These are phyloP conservation scores for Rhizopus microsporus DNA, from an alignment of 371 early-diverging fungal genomes.

Conservation along the genomic window DNA sequence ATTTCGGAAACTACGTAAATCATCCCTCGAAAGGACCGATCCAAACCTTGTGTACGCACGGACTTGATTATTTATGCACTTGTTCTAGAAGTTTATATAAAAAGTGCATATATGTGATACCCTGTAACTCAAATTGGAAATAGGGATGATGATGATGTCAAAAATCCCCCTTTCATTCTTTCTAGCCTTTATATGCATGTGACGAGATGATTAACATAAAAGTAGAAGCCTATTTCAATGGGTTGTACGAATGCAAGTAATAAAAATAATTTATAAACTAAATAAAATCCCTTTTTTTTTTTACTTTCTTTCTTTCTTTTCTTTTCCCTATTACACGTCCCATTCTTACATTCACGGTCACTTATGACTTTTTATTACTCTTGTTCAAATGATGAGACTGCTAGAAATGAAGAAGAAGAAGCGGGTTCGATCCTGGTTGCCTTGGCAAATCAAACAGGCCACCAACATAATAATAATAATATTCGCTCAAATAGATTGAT, in stretches of 20 bases:
- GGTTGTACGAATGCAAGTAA: too few species aligned
- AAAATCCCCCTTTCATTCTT: too few species aligned
- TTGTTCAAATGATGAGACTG: slow-evolving; percentile 1
- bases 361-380: slow-evolving; percentile 1
- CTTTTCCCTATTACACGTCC: neutral
- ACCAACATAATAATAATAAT: neutral
- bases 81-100: neutral
- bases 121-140: too few species aligned
- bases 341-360: neutral
- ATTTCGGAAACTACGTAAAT: neutral
- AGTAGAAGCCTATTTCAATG: too few species aligned
- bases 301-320: slow-evolving; percentile 6
- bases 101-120: too few species aligned
- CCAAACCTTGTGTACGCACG: slow-evolving; percentile 3
- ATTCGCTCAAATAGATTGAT: slow-evolving; percentile 18
- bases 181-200: too few species aligned
- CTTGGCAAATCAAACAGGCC: slow-evolving; percentile 28
- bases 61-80: slow-evolving; percentile 3
- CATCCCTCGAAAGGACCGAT: neutral
- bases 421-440: slow-evolving; percentile 45
- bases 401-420: slow-evolving; percentile 33
- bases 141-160: too few species aligned
- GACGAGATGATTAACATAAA: too few species aligned
- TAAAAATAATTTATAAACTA: too few species aligned
- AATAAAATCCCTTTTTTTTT: slow-evolving; percentile 1